phyloP scores from a whole-genome alignment of 768 basidiomycete genomes.

The Piloderma croceum region DNA sequence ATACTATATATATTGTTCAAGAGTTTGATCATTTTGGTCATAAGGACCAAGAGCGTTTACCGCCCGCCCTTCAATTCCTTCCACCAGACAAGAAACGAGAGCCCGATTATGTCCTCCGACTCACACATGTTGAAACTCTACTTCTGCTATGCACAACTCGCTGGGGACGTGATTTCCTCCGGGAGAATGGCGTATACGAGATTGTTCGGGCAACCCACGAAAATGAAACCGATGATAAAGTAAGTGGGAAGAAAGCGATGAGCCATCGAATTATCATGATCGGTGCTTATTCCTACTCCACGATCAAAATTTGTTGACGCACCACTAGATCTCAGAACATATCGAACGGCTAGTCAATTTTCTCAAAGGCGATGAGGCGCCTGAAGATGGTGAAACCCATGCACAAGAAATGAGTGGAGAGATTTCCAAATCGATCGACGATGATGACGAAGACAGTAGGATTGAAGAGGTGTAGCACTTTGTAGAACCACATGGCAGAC shows the following conservation, averaged over 20 bases:
- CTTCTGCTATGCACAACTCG: conserved; percentile 84
- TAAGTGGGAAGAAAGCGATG: too few species aligned
- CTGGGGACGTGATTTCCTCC: conserved; percentile 79
- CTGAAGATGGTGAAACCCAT: conserved; percentile 28
- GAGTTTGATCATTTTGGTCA: too few species aligned
- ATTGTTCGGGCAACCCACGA: conserved; percentile 76
- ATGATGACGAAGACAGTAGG: conserved; percentile 62
- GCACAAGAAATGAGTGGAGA: conserved; percentile 21
- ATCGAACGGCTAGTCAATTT: conserved; percentile 85
- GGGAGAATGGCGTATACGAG: conserved; percentile 80
- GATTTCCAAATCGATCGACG: conserved; percentile 17
- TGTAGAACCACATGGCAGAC: too few species aligned
- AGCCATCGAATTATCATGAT: too few species aligned
- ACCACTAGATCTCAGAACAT: conserved; percentile 73
- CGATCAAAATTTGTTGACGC: neutral
- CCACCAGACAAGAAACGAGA: conserved; percentile 83
- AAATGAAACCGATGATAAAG: conserved; percentile 74
- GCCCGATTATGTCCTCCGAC: conserved; percentile 63
- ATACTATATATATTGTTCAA: conserved; percentile 1
- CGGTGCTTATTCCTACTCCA: neutral
- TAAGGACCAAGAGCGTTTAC: conserved; percentile 86
- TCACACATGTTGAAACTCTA: conserved; percentile 85
- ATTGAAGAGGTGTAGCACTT: conserved; percentile 65
- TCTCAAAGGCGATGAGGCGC: conserved; percentile 73
- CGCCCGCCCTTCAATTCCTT: conserved; percentile 79